phyloP scores from a whole-genome alignment of 192 early-diverging fungal species.

The Umbelopsis sp. region DNA sequence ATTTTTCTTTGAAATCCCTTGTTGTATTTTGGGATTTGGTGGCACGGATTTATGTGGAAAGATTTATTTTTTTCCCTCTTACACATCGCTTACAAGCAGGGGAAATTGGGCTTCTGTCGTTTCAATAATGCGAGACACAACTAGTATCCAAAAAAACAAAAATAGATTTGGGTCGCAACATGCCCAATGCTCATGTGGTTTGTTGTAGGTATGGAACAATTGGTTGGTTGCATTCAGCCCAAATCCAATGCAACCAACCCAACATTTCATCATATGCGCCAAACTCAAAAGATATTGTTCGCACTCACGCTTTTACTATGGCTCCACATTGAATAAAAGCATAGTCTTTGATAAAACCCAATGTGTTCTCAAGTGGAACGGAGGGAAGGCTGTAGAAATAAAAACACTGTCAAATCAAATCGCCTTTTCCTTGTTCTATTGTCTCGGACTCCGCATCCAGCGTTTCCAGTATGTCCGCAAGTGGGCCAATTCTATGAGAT shows the following conservation, averaged over 20 bases:
- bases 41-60: slow-evolving; percentile 12
- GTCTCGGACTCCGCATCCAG: too few relatives aligned
- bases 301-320: too few relatives aligned
- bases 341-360: too few relatives aligned
- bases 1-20: background rate
- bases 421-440: too few relatives aligned
- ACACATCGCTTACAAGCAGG: background rate
- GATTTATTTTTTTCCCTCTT: background rate
- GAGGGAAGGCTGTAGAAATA: background rate
- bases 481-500: too few relatives aligned
- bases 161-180: slow-evolving; percentile 4
- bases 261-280: slow-evolving; percentile 4
- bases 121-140: slow-evolving; percentile 13
- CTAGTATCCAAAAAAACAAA: slow-evolving; percentile 10
- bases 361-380: too few relatives aligned
- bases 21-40: background rate
- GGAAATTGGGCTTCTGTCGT: background rate
- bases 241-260: background rate
- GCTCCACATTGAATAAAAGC: too few relatives aligned
- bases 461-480: too few relatives aligned
- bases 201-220: background rate
- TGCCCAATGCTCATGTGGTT: slow-evolving; percentile 16
- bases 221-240: too few relatives aligned
- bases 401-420: background rate
- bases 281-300: background rate